Evolutionary conservation across 2,329 filamentous ascomycete species (phyloP), one percentile per base, ranked within the genome.

Genomic region (Neonectria neomacrospora): DNA sequence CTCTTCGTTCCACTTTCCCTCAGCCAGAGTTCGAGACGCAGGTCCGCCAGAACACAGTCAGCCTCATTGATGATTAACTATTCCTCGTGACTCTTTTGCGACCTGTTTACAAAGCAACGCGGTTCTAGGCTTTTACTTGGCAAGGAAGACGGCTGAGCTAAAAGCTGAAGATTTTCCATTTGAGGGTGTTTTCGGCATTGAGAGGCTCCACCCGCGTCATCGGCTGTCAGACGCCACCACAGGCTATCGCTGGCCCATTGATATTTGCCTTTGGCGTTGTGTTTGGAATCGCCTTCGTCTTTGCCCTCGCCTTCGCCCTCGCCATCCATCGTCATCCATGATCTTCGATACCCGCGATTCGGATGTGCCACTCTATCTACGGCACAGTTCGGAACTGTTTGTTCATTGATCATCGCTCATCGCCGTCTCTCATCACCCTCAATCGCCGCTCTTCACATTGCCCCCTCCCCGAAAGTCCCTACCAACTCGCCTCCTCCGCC

Each of bases 181-280:
- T 12, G 44, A 56, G 42, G 16, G 54, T 39, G 54, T 44, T 56
- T 42, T 56, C 54, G 42, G 45, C 54, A 56, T 51, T 45, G 51
- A 30, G 50, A 45, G n/a, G 10, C 67, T 62, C 67, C 67, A 69
- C 65, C 39, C 58, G 42, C 61, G 69, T 70, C 67, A 70, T 70
- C 63, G 67, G 32, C 67, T 26, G 56, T 63, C 61, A 67, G 67
- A 70, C 68, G 67, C 68, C 68, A 70, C 68, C 57, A 26, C 23
- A 3, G 23, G 6, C 53, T 66, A 32, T 32, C 30, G 30, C 30
- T 26, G 30, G 30, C 11, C 30, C 30, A 32, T 37, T 26, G 23
- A 26, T 26, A 6, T 3, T 26, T 37, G 34, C 6, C 34, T 37
- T 37, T 37, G 34, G 34, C 34, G 6, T 37, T 37, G 34, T 5